Evolutionary conservation across 140 eudicot genomes (phyloP).

Genomic region (Anethum foeniculum): DNA sequence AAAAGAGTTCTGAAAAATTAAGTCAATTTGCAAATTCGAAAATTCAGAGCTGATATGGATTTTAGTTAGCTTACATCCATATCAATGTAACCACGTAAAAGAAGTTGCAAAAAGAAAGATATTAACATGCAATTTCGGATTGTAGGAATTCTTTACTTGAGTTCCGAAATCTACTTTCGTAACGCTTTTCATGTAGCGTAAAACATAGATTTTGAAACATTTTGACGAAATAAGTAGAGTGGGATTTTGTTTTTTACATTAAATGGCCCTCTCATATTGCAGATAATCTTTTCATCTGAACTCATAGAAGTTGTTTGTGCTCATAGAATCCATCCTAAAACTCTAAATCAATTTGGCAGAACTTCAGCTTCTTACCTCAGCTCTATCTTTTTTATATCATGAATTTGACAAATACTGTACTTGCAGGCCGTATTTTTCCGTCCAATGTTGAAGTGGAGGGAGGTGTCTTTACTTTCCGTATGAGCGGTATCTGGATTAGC

Average conservation of each 20-base stretch:
- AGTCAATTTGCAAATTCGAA: neutral
- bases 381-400: neutral
- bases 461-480: neutral
- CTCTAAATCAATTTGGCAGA: neutral
- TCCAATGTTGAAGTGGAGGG: neutral
- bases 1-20: neutral
- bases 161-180: neutral
- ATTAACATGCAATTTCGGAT: neutral
- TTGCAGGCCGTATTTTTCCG: no score
- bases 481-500: neutral
- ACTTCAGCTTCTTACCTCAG: neutral
- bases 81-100: neutral
- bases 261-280: neutral
- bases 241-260: neutral
- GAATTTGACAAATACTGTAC: neutral
- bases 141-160: neutral
- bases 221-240: neutral
- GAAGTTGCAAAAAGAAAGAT: neutral
- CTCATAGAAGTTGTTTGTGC: neutral
- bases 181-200: neutral
- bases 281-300: neutral
- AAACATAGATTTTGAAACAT: neutral
- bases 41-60: neutral
- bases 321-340: neutral
- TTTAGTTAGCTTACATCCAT: neutral